phyloP scores from a whole-genome alignment of 2,329 filamentous ascomycete species.

The Pseudonectria buxi region DNA sequence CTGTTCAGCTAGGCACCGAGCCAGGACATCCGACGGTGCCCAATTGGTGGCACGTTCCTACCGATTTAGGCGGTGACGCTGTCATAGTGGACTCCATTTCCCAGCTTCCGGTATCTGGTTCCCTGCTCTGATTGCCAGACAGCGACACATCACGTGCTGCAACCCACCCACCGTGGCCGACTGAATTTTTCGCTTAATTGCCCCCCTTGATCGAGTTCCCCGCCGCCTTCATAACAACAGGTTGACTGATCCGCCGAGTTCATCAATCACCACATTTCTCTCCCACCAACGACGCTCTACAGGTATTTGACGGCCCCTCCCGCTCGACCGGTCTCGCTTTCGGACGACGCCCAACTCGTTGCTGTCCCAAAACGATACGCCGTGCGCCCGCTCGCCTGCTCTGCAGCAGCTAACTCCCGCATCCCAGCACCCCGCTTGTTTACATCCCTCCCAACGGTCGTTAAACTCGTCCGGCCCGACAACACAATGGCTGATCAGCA shows the following conservation, averaged over 20 bases:
- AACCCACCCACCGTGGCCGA: conserved; percentile 25
- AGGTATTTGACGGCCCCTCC: conserved; percentile 17
- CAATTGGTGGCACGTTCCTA: conserved; percentile 16
- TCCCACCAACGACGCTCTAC: conserved; percentile 22
- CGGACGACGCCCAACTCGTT: conserved; percentile 8
- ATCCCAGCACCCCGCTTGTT: conserved; percentile 40
- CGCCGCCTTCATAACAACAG: conserved; percentile 38
- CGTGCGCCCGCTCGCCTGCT: conserved; percentile 10
- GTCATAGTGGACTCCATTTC: neutral
- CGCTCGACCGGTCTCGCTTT: conserved; percentile 10
- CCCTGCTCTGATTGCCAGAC: conserved; percentile 4
- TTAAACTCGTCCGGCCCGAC: conserved; percentile 18
- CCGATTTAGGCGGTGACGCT: conserved; percentile 19
- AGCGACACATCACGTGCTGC: conserved; percentile 28
- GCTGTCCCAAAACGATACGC: conserved; percentile 5
- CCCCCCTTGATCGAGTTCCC: conserved; percentile 33
- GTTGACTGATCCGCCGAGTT: conserved; percentile 31
- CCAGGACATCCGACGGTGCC: conserved; percentile 8
- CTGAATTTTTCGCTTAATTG: conserved; percentile 38
- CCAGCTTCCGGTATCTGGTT: neutral
- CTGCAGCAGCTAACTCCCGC: conserved; percentile 27
- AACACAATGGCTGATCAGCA: conserved; percentile 55
- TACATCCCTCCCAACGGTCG: conserved; percentile 32
- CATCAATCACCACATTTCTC: conserved; percentile 26
- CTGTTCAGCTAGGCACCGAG: too few relatives aligned